Conservation (phyloP, 2,329 filamentous ascomycete genomes). For the Fusarium succisae region DNA sequence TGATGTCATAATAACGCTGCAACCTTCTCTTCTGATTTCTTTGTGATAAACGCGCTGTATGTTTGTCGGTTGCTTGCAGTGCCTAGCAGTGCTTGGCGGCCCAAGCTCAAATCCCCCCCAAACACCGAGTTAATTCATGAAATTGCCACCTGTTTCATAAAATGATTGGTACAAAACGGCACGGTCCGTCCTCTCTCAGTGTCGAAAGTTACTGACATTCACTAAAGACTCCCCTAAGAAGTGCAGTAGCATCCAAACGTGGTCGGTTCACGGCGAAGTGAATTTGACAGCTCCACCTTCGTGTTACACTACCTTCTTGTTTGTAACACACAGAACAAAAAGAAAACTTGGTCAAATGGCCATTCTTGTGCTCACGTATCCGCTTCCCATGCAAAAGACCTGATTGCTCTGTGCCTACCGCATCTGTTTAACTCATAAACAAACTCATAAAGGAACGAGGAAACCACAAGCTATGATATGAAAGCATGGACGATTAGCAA, state of each 20-base stretch:
- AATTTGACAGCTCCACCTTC: not conserved
- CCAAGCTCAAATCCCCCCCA: fast-evolving
- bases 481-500: too few relatives aligned
- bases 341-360: fast-evolving
- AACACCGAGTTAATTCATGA: not conserved
- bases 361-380: too few relatives aligned
- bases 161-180: fast-evolving
- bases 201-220: fast-evolving
- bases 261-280: too few relatives aligned
- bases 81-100: not conserved
- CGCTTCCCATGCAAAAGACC: too few relatives aligned
- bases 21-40: fast-evolving
- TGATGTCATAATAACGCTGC: not conserved
- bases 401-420: too few relatives aligned
- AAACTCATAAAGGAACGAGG: too few relatives aligned
- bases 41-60: fast-evolving
- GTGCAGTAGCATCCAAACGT: fast-evolving
- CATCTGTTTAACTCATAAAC: too few relatives aligned
- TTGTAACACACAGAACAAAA: not conserved
- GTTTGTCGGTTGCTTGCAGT: not conserved
- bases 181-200: fast-evolving
- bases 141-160: fast-evolving
- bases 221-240: not conserved
- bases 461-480: too few relatives aligned
- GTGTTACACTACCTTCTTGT: not conserved